These are phyloP conservation scores for Lactarius evosmus DNA, from an alignment of 768 basidiomycete species.

Conservation along the genomic window DNA sequence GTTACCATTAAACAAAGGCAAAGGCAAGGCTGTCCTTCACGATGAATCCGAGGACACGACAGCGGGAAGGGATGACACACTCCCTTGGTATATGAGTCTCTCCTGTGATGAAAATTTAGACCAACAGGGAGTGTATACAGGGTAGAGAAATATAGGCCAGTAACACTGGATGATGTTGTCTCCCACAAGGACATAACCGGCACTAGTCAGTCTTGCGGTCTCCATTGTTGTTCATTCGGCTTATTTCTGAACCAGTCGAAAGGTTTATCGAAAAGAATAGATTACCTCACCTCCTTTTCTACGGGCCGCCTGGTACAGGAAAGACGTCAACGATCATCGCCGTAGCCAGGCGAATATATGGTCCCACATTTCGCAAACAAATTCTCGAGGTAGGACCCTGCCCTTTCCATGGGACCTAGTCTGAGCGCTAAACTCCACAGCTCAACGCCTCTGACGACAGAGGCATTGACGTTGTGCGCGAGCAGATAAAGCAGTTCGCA, in stretches of 20 bases:
- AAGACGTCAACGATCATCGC: slow-evolving; percentile 98
- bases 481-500: slow-evolving; percentile 98
- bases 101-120: slow-evolving; percentile 8
- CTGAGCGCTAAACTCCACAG: slow-evolving; percentile 40
- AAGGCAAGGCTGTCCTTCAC: slow-evolving; percentile 57
- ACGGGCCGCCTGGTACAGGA: slow-evolving; percentile 97
- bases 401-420: background rate
- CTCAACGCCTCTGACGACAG: slow-evolving; percentile 98
- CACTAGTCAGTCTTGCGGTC: slow-evolving; percentile 63
- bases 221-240: background rate
- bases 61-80: slow-evolving; percentile 52
- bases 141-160: slow-evolving; percentile 98
- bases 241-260: slow-evolving; percentile 59
- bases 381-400: slow-evolving; percentile 74
- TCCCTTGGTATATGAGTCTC: slow-evolving; percentile 70
- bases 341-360: slow-evolving; percentile 93
- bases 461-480: slow-evolving; percentile 97
- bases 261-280: slow-evolving; percentile 95
- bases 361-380: slow-evolving; percentile 79
- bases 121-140: slow-evolving; percentile 34
- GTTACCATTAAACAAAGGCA: slow-evolving; percentile 53
- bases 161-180: slow-evolving; percentile 88
- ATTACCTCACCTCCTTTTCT: slow-evolving; percentile 92
- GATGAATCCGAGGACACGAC: slow-evolving; percentile 31
- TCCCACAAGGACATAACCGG: slow-evolving; percentile 94